Conservation (phyloP, 2,329 filamentous ascomycete genomes). For the Aspergillus calidoustus region DNA sequence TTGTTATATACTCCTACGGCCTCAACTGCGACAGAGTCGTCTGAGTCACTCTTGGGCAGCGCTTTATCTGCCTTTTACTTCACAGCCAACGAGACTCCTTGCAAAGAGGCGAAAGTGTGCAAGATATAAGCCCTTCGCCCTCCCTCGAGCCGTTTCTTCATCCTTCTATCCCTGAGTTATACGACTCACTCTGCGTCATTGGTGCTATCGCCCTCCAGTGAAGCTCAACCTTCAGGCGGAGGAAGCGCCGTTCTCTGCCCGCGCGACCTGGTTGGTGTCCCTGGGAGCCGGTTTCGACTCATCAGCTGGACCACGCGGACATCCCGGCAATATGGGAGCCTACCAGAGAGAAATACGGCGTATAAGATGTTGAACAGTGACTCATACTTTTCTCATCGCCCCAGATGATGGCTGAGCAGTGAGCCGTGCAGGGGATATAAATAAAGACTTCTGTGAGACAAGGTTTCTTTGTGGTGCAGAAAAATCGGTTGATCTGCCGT, state of each 20-base stretch:
- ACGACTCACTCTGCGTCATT: constrained; percentile 14
- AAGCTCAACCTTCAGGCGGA: background rate
- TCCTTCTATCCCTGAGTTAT: background rate
- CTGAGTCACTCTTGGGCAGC: constrained; percentile 19
- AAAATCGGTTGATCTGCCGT: background rate
- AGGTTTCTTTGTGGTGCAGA: constrained; percentile 1
- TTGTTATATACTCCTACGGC: constrained; percentile 10
- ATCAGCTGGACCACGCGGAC: constrained; percentile 7
- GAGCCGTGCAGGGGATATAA: background rate
- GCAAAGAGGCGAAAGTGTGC: constrained; percentile 1
- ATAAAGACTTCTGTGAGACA: background rate
- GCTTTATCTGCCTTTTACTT: background rate
- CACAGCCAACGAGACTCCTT: background rate
- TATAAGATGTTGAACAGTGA: constrained; percentile 12
- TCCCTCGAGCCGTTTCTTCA: background rate
- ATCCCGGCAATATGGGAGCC: constrained; percentile 13
- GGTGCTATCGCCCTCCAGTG: constrained; percentile 13
- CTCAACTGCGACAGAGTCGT: background rate
- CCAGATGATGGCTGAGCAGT: constrained; percentile 13
- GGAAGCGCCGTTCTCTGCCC: background rate
- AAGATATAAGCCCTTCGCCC: constrained; percentile 16
- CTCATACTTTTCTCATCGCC: constrained; percentile 13
- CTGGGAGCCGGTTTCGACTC: constrained; percentile 4
- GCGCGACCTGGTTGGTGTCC: constrained; percentile 2
- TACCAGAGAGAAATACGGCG: constrained; percentile 3